phyloP scores from a whole-genome alignment of 2,329 filamentous ascomycete genomes.

The Pseudohalonectria lignicola region DNA sequence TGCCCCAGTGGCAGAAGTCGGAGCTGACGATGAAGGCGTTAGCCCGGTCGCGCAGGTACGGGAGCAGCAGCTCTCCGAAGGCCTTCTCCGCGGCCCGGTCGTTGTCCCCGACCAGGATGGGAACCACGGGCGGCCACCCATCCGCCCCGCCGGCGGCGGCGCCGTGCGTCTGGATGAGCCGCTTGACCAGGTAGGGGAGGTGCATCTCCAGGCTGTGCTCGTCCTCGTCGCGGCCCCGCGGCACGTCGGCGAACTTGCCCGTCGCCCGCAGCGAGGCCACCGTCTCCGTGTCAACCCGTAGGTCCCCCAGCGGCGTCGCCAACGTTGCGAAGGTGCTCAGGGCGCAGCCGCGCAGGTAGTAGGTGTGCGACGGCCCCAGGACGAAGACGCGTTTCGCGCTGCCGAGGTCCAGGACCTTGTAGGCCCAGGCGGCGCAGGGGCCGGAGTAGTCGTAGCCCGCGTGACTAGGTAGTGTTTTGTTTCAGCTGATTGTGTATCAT shows the following conservation, averaged over 20 bases:
- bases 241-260: slow-evolving; percentile 55
- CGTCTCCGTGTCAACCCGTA: slow-evolving; percentile 51
- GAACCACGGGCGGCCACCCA: slow-evolving; percentile 62
- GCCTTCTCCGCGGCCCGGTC: slow-evolving; percentile 51
- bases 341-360: slow-evolving; percentile 67
- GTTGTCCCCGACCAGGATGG: slow-evolving; percentile 76
- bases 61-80: slow-evolving; percentile 61
- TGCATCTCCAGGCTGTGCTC: slow-evolving; percentile 98
- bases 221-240: slow-evolving; percentile 53
- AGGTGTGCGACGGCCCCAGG: slow-evolving; percentile 84
- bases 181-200: slow-evolving; percentile 82
- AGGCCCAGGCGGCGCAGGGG: slow-evolving; percentile 86
- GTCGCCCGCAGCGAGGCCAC: slow-evolving; percentile 37
- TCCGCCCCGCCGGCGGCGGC: slow-evolving; percentile 17
- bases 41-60: slow-evolving; percentile 63
- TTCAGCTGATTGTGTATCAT: too few species aligned
- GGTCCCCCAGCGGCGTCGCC: slow-evolving; percentile 61
- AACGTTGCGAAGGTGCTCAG: slow-evolving; percentile 63
- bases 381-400: slow-evolving; percentile 81
- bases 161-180: slow-evolving; percentile 41
- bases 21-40: slow-evolving; percentile 85
- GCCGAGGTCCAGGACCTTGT: slow-evolving; percentile 75
- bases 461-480: too few species aligned
- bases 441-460: slow-evolving; percentile 92
- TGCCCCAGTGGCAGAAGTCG: slow-evolving; percentile 96